Conservation (phyloP, 2,329 filamentous ascomycete genomes). For the Colletotrichum brevisporum region DNA sequence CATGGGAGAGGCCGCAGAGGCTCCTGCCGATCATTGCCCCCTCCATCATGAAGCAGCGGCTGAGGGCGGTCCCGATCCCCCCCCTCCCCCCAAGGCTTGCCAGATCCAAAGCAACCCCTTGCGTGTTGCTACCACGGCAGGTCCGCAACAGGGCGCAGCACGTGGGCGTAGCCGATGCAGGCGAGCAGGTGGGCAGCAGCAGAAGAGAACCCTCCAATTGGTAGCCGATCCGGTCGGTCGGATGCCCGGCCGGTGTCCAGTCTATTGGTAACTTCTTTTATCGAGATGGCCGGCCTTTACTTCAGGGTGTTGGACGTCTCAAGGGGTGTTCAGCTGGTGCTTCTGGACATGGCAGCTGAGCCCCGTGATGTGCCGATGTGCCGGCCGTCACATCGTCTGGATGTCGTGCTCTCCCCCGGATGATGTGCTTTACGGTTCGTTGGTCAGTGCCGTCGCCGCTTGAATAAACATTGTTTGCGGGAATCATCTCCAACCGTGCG, state of each 20-base stretch:
- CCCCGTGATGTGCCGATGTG: constrained; percentile 1
- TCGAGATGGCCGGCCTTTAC: neutral
- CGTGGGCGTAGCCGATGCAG: constrained; percentile 1
- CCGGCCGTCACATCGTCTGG: neutral
- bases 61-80: neutral
- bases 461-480: neutral
- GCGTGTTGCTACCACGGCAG: neutral
- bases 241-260: neutral
- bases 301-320: neutral
- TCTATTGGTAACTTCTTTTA: neutral
- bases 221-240: constrained; percentile 10
- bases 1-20: neutral
- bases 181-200: neutral
- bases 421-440: neutral
- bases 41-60: constrained; percentile 21
- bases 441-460: neutral
- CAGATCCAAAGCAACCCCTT: neutral
- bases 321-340: constrained; percentile 8
- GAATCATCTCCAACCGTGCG: neutral
- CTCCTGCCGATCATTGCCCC: neutral
- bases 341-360: neutral
- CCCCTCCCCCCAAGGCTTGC: too few relatives aligned
- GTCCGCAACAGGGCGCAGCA: constrained; percentile 24
- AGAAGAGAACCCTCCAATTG: neutral
- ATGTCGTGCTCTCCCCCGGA: neutral